Evolutionary conservation across 768 basidiomycete genomes (phyloP), one percentile per base, ranked within the genome.

Genomic region (Mrakia gelida): DNA sequence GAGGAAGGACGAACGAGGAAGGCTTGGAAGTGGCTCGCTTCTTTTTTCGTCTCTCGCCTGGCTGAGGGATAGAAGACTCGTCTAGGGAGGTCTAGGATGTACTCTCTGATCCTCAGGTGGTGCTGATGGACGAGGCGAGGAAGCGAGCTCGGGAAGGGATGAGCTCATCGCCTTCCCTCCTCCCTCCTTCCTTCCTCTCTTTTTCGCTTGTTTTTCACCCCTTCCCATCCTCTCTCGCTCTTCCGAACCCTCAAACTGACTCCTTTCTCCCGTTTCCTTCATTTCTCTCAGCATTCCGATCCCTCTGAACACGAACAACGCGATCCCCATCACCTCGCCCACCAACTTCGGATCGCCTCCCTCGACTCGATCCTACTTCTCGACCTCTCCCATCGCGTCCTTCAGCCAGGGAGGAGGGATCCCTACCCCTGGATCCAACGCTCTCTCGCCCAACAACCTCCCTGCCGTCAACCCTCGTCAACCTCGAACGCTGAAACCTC

Each of bases 271-370:
- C n/a, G n/a, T 26, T 43, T 70, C 32, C 61, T 13, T 78, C 49
- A 15, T 71, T 15, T 49, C 71, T 26, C 43, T 16, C 65, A 85
- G 84, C 74, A 84, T 85, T 68, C 84, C 84, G 10, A 85, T 85
- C 78, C 84, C 84, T 49, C 79, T 82, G 26, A 45, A 68, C 28
- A 49, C 63, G 41, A 52, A 49, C 65, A 23, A 23, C 45, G 65
- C 77, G 82, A 84, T 81, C 81, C 84, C 59, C 80, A 81, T 38
- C 80, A 81, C 59, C 71, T 84, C 71, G 81, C 81, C 59, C 71
- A 72, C 81, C n/a, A 82, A 81, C 5, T 83, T 81, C 75, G 82
- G 83, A n/a, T 79, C 81, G 5, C 75, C 80, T 45, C 81, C 82
- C 23, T 76, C 82, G 34, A 56, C 80, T 10, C 49, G 81, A 79